A percentile compares a stretch with the other conserved stretches of the same genome.
Conservation (phyloP, 257 asterid species). For the Thymus quinquecostatus region DNA sequence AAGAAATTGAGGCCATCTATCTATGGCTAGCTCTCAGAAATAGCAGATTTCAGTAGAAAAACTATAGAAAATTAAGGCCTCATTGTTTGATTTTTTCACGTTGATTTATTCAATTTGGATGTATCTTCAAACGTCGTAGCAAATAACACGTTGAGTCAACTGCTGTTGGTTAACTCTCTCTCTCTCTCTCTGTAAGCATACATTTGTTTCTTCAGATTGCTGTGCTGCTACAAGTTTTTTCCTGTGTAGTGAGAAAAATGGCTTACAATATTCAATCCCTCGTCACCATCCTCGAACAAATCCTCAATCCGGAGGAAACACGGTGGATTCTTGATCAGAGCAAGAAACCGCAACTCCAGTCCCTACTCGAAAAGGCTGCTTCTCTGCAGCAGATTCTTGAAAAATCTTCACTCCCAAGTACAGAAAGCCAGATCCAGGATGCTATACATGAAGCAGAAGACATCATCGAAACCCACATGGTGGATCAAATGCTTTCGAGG, state of each 20-base stretch:
- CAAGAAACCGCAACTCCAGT: slow-evolving; percentile 7
- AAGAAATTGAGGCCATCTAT: too few species aligned
- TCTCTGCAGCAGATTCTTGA: slow-evolving; percentile 5
- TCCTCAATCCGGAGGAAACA: background rate
- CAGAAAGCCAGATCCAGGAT: slow-evolving; percentile 16
- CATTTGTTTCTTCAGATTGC: too few species aligned
- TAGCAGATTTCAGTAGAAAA: too few species aligned
- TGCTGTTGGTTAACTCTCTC: background rate
- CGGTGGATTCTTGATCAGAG: background rate
- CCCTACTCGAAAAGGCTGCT: slow-evolving; percentile 6
- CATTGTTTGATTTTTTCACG: too few species aligned
- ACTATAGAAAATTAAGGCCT: too few species aligned
- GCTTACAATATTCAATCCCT: slow-evolving; percentile 33
- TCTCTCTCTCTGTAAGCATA: too few species aligned
- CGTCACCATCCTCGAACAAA: slow-evolving; percentile 10
- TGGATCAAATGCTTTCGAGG: background rate
- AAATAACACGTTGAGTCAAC: too few species aligned
- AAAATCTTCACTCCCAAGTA: background rate
- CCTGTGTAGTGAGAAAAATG: slow-evolving; percentile 1
- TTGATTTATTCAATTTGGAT: too few species aligned
- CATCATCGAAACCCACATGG: slow-evolving; percentile 8
- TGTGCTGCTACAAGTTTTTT: background rate
- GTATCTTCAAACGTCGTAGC: too few species aligned
- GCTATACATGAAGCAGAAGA: slow-evolving; percentile 25
- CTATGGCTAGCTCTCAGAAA: too few species aligned